A percentile compares a stretch with the other conserved stretches of the same genome.
Conservation (phyloP, 257 asterid species). For the Solanum habrochaites region DNA sequence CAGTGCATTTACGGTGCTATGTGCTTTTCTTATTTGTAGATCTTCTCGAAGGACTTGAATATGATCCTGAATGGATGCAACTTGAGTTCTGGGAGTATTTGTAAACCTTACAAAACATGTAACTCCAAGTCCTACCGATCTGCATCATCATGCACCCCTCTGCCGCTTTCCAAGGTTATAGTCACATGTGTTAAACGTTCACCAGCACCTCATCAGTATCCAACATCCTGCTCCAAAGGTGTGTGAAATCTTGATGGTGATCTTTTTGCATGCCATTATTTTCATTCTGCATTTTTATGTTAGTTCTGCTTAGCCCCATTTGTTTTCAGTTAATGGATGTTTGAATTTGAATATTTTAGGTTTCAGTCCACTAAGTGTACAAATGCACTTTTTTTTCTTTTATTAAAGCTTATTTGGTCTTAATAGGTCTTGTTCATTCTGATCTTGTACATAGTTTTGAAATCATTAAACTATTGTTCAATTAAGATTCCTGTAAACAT, state of each 20-base stretch:
- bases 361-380: not conserved
- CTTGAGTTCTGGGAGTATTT: conserved; percentile 23
- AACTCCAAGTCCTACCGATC: conserved; percentile 9
- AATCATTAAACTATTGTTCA: not conserved
- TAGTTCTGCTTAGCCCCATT: not conserved
- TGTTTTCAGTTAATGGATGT: not conserved
- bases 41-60: conserved; percentile 16
- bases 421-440: not conserved
- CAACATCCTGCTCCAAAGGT: conserved; percentile 27
- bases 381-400: not conserved
- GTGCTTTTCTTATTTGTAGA: not conserved
- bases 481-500: not conserved
- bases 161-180: conserved; percentile 5
- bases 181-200: conserved; percentile 13
- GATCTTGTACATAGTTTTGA: not conserved
- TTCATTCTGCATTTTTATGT: not conserved
- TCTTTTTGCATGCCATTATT: not conserved
- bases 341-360: not conserved
- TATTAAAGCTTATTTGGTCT: not conserved
- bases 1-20: not conserved
- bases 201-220: conserved; percentile 6
- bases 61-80: conserved; percentile 44
- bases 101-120: conserved; percentile 18
- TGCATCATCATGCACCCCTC: conserved; percentile 6
- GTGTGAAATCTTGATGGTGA: not conserved